Evolutionary conservation across 2,329 filamentous ascomycete genomes (phyloP), one percentile per base, ranked within the genome.

Genomic region (Penicillium sp.): DNA sequence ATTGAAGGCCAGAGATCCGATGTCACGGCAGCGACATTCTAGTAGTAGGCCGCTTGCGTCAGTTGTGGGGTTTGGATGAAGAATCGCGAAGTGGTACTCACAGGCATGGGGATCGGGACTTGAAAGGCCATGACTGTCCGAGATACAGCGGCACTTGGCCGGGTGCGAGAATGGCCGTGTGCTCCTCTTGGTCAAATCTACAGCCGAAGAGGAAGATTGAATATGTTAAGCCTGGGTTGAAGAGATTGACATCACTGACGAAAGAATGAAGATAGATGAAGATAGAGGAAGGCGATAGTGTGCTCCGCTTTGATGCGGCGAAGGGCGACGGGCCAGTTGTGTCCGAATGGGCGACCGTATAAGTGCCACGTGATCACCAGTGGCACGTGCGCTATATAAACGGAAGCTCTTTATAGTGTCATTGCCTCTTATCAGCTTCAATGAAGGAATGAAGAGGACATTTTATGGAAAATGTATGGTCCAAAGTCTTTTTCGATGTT

Each of bases 91-190:
- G 30, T 17, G 26, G 28, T 60, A 38, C 78, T 64, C 69, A 82
- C 80, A 64, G 78, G 77, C 59, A 78, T 67, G 59, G 73, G 73
- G 63, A 78, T 69, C 61, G 79, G 74, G 63, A 76, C 72, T 69
- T 80, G 78, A 65, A 81, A 80, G 68, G 80, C 79, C 81, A 82
- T 82, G 67, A 57, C 76, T 66, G 65, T 68, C 67, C 61, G 61
- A 63, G 63, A 47, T 57, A 63, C 50, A 65, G 70, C 73, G 72
- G 73, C 73, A 57, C 72, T 67, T 47, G 69, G 73, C 73, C 73
- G 73, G 70, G 59, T 44, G 57, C 45, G 58, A 56, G 60, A 43
- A 40, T 50, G 44, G 50, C 38, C 42, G 53, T 56, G 43, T 57
- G 47, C 62, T 63, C 64, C 63, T 61, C 50, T 45, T 36, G 22